phyloP scores from a whole-genome alignment of 164 flowering plant genomes.

The Sedum album region DNA sequence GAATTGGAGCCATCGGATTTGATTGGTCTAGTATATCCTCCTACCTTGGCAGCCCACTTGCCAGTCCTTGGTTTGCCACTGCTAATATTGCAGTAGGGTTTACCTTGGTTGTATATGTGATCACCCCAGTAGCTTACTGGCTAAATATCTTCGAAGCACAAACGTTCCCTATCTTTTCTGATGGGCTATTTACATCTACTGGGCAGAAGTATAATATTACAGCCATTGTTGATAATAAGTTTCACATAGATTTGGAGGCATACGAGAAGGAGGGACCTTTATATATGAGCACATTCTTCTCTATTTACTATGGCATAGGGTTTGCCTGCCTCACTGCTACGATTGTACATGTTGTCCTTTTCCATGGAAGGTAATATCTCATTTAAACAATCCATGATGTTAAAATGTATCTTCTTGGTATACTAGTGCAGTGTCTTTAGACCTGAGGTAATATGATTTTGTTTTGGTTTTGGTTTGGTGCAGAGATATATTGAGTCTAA shows the following conservation, averaged over 20 bases:
- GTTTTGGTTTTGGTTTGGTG: neutral
- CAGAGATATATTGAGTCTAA: constrained; percentile 64
- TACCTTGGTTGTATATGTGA: constrained; percentile 20
- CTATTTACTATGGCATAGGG: constrained; percentile 10
- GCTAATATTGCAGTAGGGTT: constrained; percentile 36
- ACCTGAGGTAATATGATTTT: constrained; percentile 4
- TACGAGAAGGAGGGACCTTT: constrained; percentile 29
- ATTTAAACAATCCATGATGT: neutral
- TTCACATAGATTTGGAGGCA: constrained; percentile 25
- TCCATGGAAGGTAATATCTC: constrained; percentile 13
- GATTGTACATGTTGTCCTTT: constrained; percentile 16
- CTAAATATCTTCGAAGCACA: constrained; percentile 28
- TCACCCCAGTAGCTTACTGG: constrained; percentile 31
- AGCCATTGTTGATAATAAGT: constrained; percentile 22
- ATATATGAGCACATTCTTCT: constrained; percentile 26
- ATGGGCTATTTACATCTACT: constrained; percentile 27
- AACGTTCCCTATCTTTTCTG: constrained; percentile 34
- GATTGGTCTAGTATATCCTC: constrained; percentile 40
- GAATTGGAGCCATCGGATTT: constrained; percentile 30
- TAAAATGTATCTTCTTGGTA: neutral
- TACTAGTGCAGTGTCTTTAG: neutral
- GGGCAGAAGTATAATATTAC: constrained; percentile 33
- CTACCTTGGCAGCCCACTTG: constrained; percentile 41
- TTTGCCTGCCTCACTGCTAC: constrained; percentile 21
- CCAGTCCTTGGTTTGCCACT: constrained; percentile 45